These are phyloP conservation scores for Syzygium syzygioides DNA, from an alignment of 441 rosid species.

Conservation along the genomic window DNA sequence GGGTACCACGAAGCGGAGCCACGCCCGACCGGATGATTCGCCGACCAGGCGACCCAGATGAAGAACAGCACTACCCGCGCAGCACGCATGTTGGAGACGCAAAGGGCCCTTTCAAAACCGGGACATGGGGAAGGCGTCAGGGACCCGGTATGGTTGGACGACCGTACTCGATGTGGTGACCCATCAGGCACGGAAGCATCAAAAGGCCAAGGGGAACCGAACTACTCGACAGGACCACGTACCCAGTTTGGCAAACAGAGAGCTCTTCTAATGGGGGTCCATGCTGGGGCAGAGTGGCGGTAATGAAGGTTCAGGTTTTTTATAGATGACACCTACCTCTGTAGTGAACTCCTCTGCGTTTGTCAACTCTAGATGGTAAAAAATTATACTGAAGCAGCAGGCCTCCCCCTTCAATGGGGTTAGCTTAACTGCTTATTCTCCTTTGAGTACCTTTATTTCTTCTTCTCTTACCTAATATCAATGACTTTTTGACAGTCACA, in stretches of 20 bases:
- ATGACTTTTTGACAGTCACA: neutral
- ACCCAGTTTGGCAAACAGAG: neutral
- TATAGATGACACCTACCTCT: neutral
- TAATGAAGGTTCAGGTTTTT: neutral
- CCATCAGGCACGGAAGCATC: neutral
- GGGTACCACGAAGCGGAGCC: constrained; percentile 39
- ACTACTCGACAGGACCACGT: neutral
- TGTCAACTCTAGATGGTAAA: neutral
- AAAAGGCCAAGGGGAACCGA: neutral
- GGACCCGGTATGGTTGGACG: neutral
- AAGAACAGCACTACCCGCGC: constrained; percentile 1
- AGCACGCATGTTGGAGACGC: neutral
- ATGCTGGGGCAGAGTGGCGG: neutral
- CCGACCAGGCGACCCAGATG: constrained; percentile 24
- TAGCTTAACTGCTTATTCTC: neutral
- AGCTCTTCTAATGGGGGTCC: neutral
- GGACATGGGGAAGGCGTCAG: neutral
- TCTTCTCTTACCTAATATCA: neutral
- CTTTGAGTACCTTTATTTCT: neutral
- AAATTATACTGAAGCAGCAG: neutral
- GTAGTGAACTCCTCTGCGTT: neutral
- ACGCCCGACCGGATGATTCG: constrained; percentile 10
- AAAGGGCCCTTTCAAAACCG: neutral
- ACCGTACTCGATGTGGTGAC: neutral
- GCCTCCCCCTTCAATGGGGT: neutral